Evolutionary conservation across 202 grass and related monocot genomes (phyloP).

Genomic region (Setaria italica): DNA sequence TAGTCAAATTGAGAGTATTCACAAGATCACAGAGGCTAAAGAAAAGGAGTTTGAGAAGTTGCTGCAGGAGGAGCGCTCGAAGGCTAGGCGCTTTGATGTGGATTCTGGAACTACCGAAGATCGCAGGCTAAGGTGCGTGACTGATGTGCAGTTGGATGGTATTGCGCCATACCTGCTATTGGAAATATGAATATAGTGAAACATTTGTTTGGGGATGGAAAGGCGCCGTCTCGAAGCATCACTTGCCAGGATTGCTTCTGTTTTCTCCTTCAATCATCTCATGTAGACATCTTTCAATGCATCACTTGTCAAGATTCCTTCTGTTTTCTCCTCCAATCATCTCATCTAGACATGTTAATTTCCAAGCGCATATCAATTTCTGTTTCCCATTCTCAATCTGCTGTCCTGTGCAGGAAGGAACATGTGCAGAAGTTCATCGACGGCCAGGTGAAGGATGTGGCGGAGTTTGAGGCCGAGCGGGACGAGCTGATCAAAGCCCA

Average conservation of each 20-base stretch:
- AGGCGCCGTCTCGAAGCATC: background rate
- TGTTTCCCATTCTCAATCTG: background rate
- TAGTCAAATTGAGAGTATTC: constrained; percentile 79
- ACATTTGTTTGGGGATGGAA: background rate
- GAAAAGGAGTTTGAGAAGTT: constrained; percentile 69
- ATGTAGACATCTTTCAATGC: background rate
- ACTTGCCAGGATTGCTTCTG: background rate
- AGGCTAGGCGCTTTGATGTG: constrained; percentile 63
- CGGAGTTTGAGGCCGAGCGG: constrained; percentile 64
- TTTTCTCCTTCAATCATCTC: background rate
- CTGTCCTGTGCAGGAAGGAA: constrained; percentile 62
- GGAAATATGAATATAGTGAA: background rate
- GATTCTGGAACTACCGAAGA: constrained; percentile 71
- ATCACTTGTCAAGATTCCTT: background rate
- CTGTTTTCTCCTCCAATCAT: background rate
- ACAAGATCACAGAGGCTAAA: constrained; percentile 73
- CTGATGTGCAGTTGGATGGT: background rate
- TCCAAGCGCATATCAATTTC: background rate
- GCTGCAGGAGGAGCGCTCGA: constrained; percentile 72
- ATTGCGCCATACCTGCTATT: background rate
- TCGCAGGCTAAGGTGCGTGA: constrained; percentile 58
- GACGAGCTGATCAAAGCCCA: constrained; percentile 60
- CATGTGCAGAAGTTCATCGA: constrained; percentile 72
- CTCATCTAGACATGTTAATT: background rate
- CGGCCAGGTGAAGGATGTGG: constrained; percentile 70